These are phyloP conservation scores for Helianthus tuberosus DNA, from an alignment of 129 eudicot species.

Conservation along the genomic window DNA sequence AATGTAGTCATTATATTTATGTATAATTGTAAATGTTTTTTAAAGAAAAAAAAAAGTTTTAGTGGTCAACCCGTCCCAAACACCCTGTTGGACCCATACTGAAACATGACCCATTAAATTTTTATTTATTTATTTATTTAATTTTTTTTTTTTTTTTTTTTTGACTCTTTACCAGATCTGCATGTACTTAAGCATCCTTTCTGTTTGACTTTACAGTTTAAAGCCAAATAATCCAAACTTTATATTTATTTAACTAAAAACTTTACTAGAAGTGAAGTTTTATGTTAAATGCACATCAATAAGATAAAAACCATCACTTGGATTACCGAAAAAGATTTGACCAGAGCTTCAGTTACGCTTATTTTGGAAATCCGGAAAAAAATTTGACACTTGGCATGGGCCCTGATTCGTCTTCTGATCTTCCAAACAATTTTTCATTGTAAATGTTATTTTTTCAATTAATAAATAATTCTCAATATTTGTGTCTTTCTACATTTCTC, in stretches of 20 bases:
- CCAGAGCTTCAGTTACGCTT: not conserved
- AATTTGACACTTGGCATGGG: not conserved
- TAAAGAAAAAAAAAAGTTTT: not conserved
- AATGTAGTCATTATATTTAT: not conserved
- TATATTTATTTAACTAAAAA: not conserved
- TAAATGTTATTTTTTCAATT: not conserved
- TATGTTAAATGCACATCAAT: slow-evolving; percentile 1
- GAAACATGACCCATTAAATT: not conserved
- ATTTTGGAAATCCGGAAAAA: not conserved
- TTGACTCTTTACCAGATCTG: not conserved
- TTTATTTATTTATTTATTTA: too few relatives aligned
- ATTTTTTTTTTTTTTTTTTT: too few relatives aligned
- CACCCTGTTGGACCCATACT: not conserved
- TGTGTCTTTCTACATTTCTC: slow-evolving; percentile 7
- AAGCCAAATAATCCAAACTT: not conserved
- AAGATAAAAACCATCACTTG: slow-evolving; percentile 12
- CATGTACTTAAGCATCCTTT: not conserved
- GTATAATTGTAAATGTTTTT: not conserved
- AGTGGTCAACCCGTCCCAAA: not conserved
- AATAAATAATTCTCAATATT: not conserved
- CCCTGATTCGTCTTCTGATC: not conserved
- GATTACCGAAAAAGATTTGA: not conserved
- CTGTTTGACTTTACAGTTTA: not conserved
- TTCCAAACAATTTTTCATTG: not conserved
- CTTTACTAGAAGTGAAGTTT: not conserved